Evolutionary conservation across 306 rosid genomes (phyloP).

Genomic region (Medicago lupulina): DNA sequence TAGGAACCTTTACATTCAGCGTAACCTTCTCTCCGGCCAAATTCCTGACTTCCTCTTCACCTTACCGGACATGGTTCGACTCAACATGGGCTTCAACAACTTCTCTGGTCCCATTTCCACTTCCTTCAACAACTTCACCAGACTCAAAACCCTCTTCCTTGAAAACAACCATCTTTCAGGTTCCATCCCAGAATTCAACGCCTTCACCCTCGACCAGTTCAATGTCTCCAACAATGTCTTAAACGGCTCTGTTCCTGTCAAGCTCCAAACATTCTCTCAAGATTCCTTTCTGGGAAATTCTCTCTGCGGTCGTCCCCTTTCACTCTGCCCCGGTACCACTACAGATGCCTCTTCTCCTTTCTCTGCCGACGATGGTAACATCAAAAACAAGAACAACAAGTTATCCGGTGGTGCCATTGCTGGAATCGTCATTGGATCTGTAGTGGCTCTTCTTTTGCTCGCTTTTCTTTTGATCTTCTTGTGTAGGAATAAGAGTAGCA

Average conservation of each 20-base stretch:
- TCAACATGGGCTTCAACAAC: slow-evolving; percentile 66
- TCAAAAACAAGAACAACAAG: slow-evolving; percentile 15
- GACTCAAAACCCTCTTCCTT: slow-evolving; percentile 57
- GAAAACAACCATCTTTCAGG: slow-evolving; percentile 57
- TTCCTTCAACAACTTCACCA: slow-evolving; percentile 44
- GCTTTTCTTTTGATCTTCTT: slow-evolving; percentile 46
- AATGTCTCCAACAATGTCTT: slow-evolving; percentile 65
- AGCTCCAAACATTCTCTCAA: slow-evolving; percentile 45
- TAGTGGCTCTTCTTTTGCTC: slow-evolving; percentile 50
- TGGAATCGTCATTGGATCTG: slow-evolving; percentile 67
- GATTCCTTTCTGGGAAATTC: slow-evolving; percentile 63
- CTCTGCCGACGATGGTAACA: slow-evolving; percentile 20
- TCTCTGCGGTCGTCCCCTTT: slow-evolving; percentile 67
- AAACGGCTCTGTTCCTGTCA: slow-evolving; percentile 62
- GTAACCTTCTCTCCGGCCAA: slow-evolving; percentile 51
- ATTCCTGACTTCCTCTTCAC: slow-evolving; percentile 51
- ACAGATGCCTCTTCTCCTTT: not conserved
- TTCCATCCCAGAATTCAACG: slow-evolving; percentile 45
- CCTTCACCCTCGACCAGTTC: slow-evolving; percentile 54
- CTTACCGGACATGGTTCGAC: slow-evolving; percentile 55
- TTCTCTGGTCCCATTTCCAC: slow-evolving; percentile 55
- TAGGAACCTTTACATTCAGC: slow-evolving; percentile 67
- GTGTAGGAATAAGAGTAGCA: slow-evolving; percentile 54
- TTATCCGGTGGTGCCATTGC: slow-evolving; percentile 64
- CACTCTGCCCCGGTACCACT: slow-evolving; percentile 49